Percentiles rank a stretch among this genome's conserved stretches.
Conservation (phyloP, 2,329 filamentous ascomycete genomes). For the Waltergamsia citrina region DNA sequence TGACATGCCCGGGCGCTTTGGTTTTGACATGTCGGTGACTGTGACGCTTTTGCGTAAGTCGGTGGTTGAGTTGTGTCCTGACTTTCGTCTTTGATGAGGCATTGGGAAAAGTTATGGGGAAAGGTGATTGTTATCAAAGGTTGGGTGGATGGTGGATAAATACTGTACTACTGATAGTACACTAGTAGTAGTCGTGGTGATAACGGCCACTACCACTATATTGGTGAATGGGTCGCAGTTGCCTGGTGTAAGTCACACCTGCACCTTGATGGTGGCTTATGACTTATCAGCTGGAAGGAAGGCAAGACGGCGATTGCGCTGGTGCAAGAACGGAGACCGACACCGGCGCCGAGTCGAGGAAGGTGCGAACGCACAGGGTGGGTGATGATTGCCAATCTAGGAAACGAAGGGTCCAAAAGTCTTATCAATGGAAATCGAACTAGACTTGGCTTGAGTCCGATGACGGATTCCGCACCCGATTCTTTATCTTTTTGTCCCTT, state of each 20-base stretch:
- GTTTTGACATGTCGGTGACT: slow-evolving; percentile 33
- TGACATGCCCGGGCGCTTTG: slow-evolving; percentile 36
- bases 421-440: too few relatives aligned
- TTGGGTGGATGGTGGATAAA: background rate
- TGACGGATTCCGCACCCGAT: background rate
- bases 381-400: background rate
- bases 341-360: background rate
- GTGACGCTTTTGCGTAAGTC: slow-evolving; percentile 43
- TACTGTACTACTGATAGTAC: background rate
- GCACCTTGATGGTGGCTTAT: too few relatives aligned
- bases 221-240: too few relatives aligned
- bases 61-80: slow-evolving; percentile 41
- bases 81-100: slow-evolving; percentile 49
- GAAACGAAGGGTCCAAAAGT: too few relatives aligned
- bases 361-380: background rate
- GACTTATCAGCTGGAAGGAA: too few relatives aligned
- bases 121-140: background rate
- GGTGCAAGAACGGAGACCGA: background rate
- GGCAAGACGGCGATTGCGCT: background rate
- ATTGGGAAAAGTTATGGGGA: slow-evolving; percentile 20
- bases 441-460: background rate
- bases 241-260: too few relatives aligned
- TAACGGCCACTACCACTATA: too few relatives aligned
- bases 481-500: too few relatives aligned
- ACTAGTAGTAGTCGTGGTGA: too few relatives aligned